A percentile compares a stretch with the other conserved stretches of the same genome.
Conservation (phyloP, 1,284 basidiomycete genomes). For the Cryptococcus neoformans region DNA sequence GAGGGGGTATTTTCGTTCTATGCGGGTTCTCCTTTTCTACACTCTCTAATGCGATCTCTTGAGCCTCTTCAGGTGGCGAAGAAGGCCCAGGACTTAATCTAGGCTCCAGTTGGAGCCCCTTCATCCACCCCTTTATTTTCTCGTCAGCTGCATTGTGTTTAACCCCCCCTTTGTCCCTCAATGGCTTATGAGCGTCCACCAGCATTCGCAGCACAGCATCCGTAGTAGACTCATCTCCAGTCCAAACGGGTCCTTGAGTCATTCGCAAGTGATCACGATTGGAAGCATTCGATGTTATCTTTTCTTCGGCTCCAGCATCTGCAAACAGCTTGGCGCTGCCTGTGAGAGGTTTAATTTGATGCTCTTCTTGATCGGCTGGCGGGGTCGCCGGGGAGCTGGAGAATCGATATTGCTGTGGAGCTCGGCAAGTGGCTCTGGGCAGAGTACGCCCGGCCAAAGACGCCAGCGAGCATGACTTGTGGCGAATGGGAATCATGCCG, state of each 20-base stretch:
- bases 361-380: background rate
- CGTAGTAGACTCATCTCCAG: constrained; percentile 66
- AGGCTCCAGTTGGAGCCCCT: constrained; percentile 37
- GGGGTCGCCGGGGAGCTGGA: background rate
- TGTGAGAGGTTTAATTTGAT: constrained; percentile 16
- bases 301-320: constrained; percentile 63
- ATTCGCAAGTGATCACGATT: constrained; percentile 45
- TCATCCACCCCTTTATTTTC: constrained; percentile 59
- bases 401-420: background rate
- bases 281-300: constrained; percentile 18
- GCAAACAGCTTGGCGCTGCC: constrained; percentile 68
- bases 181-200: constrained; percentile 77
- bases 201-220: constrained; percentile 80
- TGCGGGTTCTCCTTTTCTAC: constrained; percentile 17
- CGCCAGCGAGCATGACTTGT: background rate
- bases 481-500: no score
- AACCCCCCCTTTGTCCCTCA: constrained; percentile 53
- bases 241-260: constrained; percentile 56
- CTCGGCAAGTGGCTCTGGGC: background rate
- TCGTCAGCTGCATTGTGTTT: constrained; percentile 61
- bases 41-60: background rate
- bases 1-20: constrained; percentile 42
- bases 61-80: background rate
- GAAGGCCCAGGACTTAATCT: constrained; percentile 7
- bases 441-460: background rate